Evolutionary conservation across 768 basidiomycete genomes (phyloP), one percentile per base, ranked within the genome.

Genomic region (Candolleomyces eurysporus): DNA sequence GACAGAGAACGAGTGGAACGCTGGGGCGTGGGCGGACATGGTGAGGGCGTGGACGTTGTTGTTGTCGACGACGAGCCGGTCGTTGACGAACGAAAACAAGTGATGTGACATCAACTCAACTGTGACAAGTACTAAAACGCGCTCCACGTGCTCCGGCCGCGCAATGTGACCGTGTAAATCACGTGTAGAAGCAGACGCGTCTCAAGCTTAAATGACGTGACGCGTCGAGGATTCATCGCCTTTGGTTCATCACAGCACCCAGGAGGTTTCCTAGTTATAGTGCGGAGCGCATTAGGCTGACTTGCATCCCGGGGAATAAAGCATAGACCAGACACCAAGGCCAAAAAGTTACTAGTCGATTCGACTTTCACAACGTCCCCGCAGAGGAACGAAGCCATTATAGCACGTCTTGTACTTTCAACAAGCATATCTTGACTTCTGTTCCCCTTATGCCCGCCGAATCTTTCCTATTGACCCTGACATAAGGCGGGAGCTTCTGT

Each of bases 1-100:
- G 63, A 81, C 79, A 36, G 79, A 81, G 68, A 72, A 72, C 63
- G 75, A 75, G 36, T 59, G 62, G 60, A 65, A 65, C 22, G 60
- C 48, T 16, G 61, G 60, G 46, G 52, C 52, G 21, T 54, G 56
- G 48, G 60, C 54, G 22, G 62, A 58, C 65, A 63, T 65, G 50
- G 57, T 51, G 57, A 57, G 36, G 21, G 52, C 49, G 30, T 54
- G 52, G 31, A 6, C 31, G 52, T 14, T 32, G 52, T 19, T 13
- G 53, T 55, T 57, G 60, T 36, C 31, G 57, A 58, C 59, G 59
- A 48, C 59, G 52, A 60, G 52, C 59, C 52, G 52, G 52, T 60
- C 59, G 59, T 60, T 60, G 59, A 43, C 59, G 43, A 54, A 45
- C 39, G 59, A 51, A 60, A 60, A 54, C 51, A 54, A 46, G 42